These are phyloP conservation scores for Mortierella sp. DNA, from an alignment of 371 early-diverging fungal genomes.

Conservation along the genomic window DNA sequence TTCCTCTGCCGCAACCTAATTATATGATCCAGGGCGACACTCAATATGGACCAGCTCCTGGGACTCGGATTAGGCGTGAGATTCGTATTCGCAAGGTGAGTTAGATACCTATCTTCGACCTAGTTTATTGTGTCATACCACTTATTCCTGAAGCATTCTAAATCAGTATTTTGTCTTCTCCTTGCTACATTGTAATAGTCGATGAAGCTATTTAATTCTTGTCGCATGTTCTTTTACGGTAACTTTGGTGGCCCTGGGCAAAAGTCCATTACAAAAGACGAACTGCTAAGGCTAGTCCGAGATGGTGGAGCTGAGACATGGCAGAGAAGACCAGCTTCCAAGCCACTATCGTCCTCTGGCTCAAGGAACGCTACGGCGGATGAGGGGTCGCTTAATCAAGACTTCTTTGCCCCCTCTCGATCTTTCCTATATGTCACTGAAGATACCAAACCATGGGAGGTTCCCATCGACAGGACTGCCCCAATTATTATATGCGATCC, in stretches of 20 bases:
- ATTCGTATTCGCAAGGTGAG: conserved; percentile 18
- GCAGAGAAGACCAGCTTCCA: conserved; percentile 24
- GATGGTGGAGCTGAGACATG: conserved; percentile 30
- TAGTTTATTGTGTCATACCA: not conserved
- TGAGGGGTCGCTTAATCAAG: not conserved
- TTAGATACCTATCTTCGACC: not conserved
- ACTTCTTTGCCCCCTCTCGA: conserved; percentile 4
- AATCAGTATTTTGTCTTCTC: not conserved
- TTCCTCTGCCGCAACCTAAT: conserved; percentile 20
- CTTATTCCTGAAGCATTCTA: not conserved
- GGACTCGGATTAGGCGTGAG: conserved; percentile 24
- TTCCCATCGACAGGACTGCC: conserved; percentile 15
- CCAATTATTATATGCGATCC: conserved; percentile 51
- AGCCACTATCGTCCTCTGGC: not conserved
- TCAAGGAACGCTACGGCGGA: not conserved
- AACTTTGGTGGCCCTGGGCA: conserved; percentile 20
- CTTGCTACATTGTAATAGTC: not conserved
- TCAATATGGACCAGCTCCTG: conserved; percentile 43
- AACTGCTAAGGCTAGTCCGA: conserved; percentile 30
- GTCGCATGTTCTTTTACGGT: conserved; percentile 49
- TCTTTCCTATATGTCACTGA: conserved; percentile 34
- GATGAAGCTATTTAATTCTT: conserved; percentile 32
- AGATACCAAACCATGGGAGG: conserved; percentile 42
- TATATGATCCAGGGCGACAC: conserved; percentile 42
- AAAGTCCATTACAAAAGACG: conserved; percentile 34